A percentile compares a stretch with the other conserved stretches of the same genome.
phyloP scores from a whole-genome alignment of 768 basidiomycete species.

The Kwoniella heveanensis region DNA sequence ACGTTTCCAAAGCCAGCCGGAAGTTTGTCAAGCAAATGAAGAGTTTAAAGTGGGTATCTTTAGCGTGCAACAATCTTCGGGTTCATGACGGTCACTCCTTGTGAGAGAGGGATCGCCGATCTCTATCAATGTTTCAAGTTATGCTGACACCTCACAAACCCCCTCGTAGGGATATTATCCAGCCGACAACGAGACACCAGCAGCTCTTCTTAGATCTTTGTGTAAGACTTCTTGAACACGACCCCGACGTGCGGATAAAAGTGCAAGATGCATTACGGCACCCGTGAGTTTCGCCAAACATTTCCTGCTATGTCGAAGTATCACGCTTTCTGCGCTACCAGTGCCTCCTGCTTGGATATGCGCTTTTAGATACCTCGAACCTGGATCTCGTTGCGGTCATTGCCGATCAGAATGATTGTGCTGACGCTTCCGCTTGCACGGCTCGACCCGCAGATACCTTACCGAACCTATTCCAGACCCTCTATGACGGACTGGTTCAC shows the following conservation, averaged over 20 bases:
- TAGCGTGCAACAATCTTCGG: not conserved
- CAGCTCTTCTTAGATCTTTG: conserved; percentile 77
- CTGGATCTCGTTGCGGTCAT: too few relatives aligned
- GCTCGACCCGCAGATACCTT: conserved; percentile 12
- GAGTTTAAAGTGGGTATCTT: conserved; percentile 66
- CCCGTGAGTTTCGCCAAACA: conserved; percentile 62
- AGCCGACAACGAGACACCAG: conserved; percentile 63
- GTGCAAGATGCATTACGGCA: conserved; percentile 86
- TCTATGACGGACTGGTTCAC: not conserved
- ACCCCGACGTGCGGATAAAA: conserved; percentile 82
- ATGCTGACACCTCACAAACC: conserved; percentile 12
- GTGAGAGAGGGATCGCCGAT: too few relatives aligned
- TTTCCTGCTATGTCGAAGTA: too few relatives aligned
- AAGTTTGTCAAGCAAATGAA: conserved; percentile 90
- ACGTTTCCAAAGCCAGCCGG: conserved; percentile 83
- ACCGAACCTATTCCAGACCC: conserved; percentile 24
- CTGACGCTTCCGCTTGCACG: not conserved
- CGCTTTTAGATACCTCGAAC: too few relatives aligned
- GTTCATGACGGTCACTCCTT: too few relatives aligned
- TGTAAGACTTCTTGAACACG: conserved; percentile 81
- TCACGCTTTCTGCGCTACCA: too few relatives aligned
- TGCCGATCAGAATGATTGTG: not conserved
- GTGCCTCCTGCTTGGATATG: too few relatives aligned
- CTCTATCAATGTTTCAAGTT: too few relatives aligned
- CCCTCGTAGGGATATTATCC: conserved; percentile 70